Base-by-base conservation (phyloP, 148 eudicot genomes). In the Chenopodium formosanum region DNA sequence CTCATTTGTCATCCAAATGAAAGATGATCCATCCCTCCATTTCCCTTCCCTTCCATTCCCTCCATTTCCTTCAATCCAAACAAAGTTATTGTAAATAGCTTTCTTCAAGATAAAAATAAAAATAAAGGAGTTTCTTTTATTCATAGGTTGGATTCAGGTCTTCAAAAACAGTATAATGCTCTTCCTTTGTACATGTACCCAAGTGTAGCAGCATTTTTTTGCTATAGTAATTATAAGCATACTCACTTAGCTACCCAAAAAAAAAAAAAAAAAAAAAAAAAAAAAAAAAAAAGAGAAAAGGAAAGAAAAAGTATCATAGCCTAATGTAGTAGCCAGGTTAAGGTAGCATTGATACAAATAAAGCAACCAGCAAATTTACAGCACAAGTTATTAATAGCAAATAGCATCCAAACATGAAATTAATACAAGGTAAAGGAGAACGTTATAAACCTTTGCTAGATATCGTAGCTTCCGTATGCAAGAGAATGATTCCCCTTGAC, bases 391-490 rank as follows among this genome's bases (percentile, higher is more conserved):
- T 74, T 19, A n/a, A n/a, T 25, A 73, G 9, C 5, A 23, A 4
- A 48, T 50, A 23, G 6, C 70, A 63, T 10, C 16, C 16, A 44
- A 75, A 7, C n/a, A 63, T 9, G 78, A 50, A 25, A 27, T 9
- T 22, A 22, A 40, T 6, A 31, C 67, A 14, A 46, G 60, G 19
- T 74, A 74, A 56, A 34, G 37, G 65, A 65, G 75, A 44, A 22
- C 29, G 53, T 64, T 37, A 65, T 7, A 67, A 81, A 95, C 99
- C 98, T 94, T 93, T 16, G 97, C 91, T 53, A 96, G 92, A 86
- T 94, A 88, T 71, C 91, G 92, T 80, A 91, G 82, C 85, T 92
- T 96, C 89, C 92, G 88, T 76, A 92, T 82, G 89, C 94, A 94
- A 87, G 83, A 63, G 53, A 71, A 73, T 64, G 98, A 88, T 86